phyloP scores from a whole-genome alignment of 371 early-diverging fungal species.

The Scutellospora calospora region DNA sequence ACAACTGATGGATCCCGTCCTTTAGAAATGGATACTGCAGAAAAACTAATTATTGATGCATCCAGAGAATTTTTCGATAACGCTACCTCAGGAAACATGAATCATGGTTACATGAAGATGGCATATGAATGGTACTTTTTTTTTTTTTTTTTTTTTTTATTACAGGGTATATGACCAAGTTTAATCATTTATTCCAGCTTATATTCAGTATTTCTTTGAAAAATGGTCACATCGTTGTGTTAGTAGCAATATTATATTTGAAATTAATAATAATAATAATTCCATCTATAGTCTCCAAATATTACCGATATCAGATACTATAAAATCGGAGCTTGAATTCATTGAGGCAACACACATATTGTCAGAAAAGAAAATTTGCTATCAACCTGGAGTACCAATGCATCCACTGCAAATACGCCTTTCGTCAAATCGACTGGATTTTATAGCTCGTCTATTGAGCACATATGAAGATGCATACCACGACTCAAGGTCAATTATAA shows the following conservation, averaged over 20 bases:
- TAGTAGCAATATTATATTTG: neutral
- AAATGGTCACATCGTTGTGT: too few species aligned
- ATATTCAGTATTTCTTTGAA: too few species aligned
- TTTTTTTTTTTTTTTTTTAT: neutral
- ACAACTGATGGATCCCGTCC: slow-evolving; percentile 58
- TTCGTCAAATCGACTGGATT: slow-evolving; percentile 66
- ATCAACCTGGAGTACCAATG: slow-evolving; percentile 62
- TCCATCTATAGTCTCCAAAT: slow-evolving; percentile 63
- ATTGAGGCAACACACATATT: slow-evolving; percentile 80
- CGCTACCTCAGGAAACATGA: slow-evolving; percentile 73
- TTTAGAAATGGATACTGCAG: slow-evolving; percentile 62
- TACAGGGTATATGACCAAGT: too few species aligned
- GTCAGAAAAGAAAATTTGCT: slow-evolving; percentile 64
- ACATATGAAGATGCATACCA: slow-evolving; percentile 62
- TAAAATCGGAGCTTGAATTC: slow-evolving; percentile 69
- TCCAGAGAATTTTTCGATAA: slow-evolving; percentile 83
- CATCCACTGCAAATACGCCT: slow-evolving; percentile 82
- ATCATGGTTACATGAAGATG: slow-evolving; percentile 73
- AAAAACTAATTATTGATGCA: slow-evolving; percentile 74
- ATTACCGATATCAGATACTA: slow-evolving; percentile 67
- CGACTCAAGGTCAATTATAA: slow-evolving; percentile 61
- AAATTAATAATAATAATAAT: neutral
- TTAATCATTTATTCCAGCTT: too few species aligned
- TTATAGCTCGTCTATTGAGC: slow-evolving; percentile 67
- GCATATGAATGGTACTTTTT: slow-evolving; percentile 65